These are phyloP conservation scores for Coemansia sp. DNA, from an alignment of 192 early-diverging fungal species.

Conservation along the genomic window DNA sequence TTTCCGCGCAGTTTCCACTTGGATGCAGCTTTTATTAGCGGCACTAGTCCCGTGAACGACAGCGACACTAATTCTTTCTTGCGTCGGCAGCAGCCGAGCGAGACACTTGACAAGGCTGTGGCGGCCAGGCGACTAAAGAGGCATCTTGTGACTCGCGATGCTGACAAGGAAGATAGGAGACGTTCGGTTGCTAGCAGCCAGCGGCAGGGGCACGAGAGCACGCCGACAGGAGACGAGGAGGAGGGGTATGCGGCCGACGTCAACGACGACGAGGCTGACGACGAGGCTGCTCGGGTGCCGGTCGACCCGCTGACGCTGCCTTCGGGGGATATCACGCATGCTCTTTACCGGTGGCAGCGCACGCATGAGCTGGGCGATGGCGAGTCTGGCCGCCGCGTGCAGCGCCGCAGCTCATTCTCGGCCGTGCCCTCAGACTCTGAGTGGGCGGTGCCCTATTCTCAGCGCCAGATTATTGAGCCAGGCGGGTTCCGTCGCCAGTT, in stretches of 20 bases:
- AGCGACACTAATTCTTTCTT: conserved; percentile 7
- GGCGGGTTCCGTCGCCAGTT: conserved; percentile 90
- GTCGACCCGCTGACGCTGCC: conserved; percentile 58
- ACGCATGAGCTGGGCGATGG: conserved; percentile 44
- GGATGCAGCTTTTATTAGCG: conserved; percentile 4
- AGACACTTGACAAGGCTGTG: conserved; percentile 14
- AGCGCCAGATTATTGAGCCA: conserved; percentile 60
- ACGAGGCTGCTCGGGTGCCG: conserved; percentile 17
- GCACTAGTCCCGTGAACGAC: conserved; percentile 12
- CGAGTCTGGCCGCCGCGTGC: background rate
- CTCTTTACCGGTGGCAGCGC: conserved; percentile 85
- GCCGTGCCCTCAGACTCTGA: conserved; percentile 40
- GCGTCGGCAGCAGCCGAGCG: background rate
- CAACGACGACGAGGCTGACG: conserved; percentile 30
- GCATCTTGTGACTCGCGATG: conserved; percentile 62
- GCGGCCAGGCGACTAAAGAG: conserved; percentile 65
- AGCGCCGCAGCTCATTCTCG: conserved; percentile 37
- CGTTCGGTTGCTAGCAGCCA: conserved; percentile 7
- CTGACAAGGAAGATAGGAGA: background rate
- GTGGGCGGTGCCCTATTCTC: conserved; percentile 40
- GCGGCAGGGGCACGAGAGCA: background rate
- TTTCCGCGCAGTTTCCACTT: conserved; percentile 39
- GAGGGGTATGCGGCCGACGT: conserved; percentile 36
- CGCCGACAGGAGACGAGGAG: conserved; percentile 13
- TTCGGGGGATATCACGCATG: conserved; percentile 74